Base-by-base conservation (phyloP, 2,329 filamentous ascomycete species). In the Hymenoscyphus fraxineus region DNA sequence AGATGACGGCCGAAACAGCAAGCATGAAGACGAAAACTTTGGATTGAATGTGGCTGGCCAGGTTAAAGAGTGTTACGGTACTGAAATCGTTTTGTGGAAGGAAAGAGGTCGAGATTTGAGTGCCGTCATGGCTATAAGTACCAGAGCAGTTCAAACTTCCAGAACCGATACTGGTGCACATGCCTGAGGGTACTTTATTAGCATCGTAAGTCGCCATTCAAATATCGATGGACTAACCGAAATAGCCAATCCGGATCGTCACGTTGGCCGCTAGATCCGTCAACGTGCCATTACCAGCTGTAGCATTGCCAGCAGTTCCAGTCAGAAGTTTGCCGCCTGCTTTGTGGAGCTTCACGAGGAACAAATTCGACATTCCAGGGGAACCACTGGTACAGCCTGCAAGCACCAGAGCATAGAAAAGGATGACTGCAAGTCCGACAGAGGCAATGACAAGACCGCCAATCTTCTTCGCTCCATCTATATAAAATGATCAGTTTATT, bases 11-110 rank as follows among this genome's bases (percentile, higher is more conserved):
- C 2, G 60, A 55, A 32, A 57, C 32, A 13, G 55, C 31, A n/a
- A 61, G 47, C 19, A 57, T 57, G 51, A 39, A 56, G 47, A 51
- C n/a, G 47, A 61, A 61, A n/a, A 61, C 60, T 40, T 61, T 61
- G 27, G 47, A 56, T 56, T 61, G 60, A 19, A 61, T 61, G 27
- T 61, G 60, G 4, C 27, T 27, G 16, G 60, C 51, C 3, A 61
- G 47, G 16, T 56, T 57, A 35, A 51, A 61, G 60, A 61, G 60
- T 9, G 60, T 61, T 3, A 61, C 51, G 32, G 60, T 61, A 47
- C 60, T 61, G 47, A 61, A 57, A 22, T 61, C 60, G 32, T 61
- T 61, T 15, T 31, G 15, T 22, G 44, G 60, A n/a, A 61, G 47
- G 38, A 61, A 61, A 4, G 51, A 40, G 22, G 44, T 61, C 13